phyloP scores from a whole-genome alignment of 2,329 filamentous ascomycete genomes.

The Dothidotthia symphoricarpi region DNA sequence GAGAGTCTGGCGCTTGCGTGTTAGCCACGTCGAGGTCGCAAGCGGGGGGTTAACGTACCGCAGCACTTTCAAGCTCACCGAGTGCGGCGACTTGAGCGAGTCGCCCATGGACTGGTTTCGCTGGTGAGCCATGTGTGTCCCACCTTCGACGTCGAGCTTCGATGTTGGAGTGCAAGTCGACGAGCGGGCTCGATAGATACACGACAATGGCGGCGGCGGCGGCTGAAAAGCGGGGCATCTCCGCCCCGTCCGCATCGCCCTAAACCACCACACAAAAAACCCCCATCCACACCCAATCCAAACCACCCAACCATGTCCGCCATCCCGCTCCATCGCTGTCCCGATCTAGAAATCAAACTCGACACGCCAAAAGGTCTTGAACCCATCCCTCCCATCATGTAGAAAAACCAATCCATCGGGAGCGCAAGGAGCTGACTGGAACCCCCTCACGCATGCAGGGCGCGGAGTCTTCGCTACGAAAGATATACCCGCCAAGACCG shows the following conservation, averaged over 20 bases:
- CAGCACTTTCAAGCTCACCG: constrained; percentile 78
- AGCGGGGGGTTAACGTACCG: constrained; percentile 64
- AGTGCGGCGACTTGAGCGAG: constrained; percentile 61
- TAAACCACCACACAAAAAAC: no score
- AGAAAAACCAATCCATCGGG: no score
- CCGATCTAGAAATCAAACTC: constrained; percentile 45
- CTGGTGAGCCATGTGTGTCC: constrained; percentile 38
- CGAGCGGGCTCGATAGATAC: no score
- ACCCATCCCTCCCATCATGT: not conserved
- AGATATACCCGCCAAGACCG: constrained; percentile 48
- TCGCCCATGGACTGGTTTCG: constrained; percentile 42
- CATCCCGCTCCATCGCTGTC: constrained; percentile 43
- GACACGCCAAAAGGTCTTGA: constrained; percentile 53
- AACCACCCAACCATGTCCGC: no score
- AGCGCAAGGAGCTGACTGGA: constrained; percentile 1
- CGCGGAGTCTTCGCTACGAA: constrained; percentile 53
- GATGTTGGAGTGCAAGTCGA: no score
- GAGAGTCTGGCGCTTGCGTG: constrained; percentile 62
- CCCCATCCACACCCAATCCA: no score
- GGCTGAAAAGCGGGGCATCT: constrained; percentile 10
- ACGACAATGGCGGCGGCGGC: no score
- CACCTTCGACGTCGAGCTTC: no score
- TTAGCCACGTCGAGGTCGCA: constrained; percentile 17
- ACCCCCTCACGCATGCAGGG: constrained; percentile 38
- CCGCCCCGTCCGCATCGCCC: constrained; percentile 1